Percentiles rank a stretch among this genome's conserved stretches.
Evolutionary conservation across 352 stramenopile species (phyloP).

Genomic region (Salisapilia sapeloensis): DNA sequence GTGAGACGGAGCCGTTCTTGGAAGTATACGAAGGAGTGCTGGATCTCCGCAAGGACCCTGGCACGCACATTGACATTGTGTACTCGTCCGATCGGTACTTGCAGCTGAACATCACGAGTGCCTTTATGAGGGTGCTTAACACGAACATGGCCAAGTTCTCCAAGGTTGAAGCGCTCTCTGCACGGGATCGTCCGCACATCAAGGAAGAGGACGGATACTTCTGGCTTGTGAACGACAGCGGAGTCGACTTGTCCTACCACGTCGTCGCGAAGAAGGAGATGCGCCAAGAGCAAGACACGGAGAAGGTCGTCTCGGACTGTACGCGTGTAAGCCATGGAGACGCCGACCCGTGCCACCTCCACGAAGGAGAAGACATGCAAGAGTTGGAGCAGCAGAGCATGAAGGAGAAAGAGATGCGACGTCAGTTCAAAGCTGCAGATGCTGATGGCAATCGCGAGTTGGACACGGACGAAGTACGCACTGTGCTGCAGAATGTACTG

Average conservation of each 20-base stretch:
- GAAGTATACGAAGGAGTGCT: constrained; percentile 72
- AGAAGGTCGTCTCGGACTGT: constrained; percentile 19
- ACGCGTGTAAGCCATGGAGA: constrained; percentile 18
- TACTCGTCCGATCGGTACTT: constrained; percentile 75
- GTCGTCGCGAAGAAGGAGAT: constrained; percentile 53
- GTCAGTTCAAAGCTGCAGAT: constrained; percentile 64
- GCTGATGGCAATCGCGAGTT: constrained; percentile 58
- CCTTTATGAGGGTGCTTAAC: constrained; percentile 72
- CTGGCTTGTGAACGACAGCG: constrained; percentile 74
- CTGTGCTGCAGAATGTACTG: constrained; percentile 51
- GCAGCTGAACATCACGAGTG: constrained; percentile 69
- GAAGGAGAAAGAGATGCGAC: constrained; percentile 75
- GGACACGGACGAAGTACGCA: constrained; percentile 55
- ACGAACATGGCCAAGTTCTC: constrained; percentile 45
- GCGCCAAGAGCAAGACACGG: constrained; percentile 22
- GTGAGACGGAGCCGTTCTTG: constrained; percentile 69
- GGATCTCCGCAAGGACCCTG: constrained; percentile 61
- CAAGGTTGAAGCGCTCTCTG: constrained; percentile 20
- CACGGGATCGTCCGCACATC: constrained; percentile 48
- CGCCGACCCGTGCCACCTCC: constrained; percentile 36
- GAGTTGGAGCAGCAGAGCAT: constrained; percentile 59
- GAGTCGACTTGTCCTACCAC: constrained; percentile 65
- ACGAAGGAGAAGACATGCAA: constrained; percentile 49
- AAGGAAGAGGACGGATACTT: constrained; percentile 70
- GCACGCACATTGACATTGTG: constrained; percentile 36